These are phyloP conservation scores for Bonia amplexicaulis DNA, from an alignment of 176 grass and related monocot genomes.

Conservation along the genomic window DNA sequence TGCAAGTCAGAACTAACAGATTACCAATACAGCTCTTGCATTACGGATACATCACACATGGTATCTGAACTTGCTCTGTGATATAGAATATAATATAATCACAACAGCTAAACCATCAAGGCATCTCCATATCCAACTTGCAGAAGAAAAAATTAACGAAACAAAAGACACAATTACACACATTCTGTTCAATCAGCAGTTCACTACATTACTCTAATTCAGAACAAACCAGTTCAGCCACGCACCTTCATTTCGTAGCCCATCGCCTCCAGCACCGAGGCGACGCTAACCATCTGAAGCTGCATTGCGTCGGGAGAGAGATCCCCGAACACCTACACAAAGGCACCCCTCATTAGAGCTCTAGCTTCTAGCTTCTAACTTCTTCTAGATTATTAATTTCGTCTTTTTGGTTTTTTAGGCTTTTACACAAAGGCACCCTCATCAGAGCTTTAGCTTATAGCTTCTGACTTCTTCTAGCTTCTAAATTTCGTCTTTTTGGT, in stretches of 20 bases:
- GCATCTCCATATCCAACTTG: neutral
- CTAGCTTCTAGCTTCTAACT: too few relatives aligned
- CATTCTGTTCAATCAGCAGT: neutral
- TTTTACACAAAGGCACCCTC: too few relatives aligned
- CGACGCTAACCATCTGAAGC: constrained; percentile 85
- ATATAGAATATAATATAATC: neutral
- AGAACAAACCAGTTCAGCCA: neutral
- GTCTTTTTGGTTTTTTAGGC: too few relatives aligned
- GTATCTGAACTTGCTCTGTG: constrained; percentile 4
- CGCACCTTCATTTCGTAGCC: constrained; percentile 90
- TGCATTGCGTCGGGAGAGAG: constrained; percentile 68
- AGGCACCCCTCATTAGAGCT: too few relatives aligned
- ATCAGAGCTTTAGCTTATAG: too few relatives aligned
- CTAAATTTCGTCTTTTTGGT: too few relatives aligned
- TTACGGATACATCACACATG: neutral
- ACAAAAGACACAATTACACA: neutral
- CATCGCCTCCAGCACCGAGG: constrained; percentile 69
- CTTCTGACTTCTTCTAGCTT: too few relatives aligned
- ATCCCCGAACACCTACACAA: constrained; percentile 70
- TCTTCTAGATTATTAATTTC: too few relatives aligned
- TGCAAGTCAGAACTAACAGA: constrained; percentile 3
- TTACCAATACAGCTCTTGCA: neutral
- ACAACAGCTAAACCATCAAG: neutral
- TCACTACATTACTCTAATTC: neutral
- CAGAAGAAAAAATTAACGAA: constrained; percentile 1